Evolutionary conservation across 371 early-diverging fungal species (phyloP), one percentile per base, ranked within the genome.

Genomic region (Rhizopus stolonifer): DNA sequence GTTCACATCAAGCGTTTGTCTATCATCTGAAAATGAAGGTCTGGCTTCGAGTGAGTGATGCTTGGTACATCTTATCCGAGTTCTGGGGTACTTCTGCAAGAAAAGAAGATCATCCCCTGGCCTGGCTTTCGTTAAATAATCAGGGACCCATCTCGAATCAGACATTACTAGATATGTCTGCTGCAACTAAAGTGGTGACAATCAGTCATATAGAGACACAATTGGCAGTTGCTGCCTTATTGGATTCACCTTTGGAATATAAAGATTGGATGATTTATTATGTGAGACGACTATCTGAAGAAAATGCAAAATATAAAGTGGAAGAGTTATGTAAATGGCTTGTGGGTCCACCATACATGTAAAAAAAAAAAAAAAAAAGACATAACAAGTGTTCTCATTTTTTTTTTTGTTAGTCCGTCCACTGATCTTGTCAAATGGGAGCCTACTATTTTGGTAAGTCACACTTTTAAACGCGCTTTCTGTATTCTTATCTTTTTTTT

Each of bases 11-110:
- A 42, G 83, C 85, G n/a, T 94, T 79, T 65, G 71, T 81, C 2
- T 94, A 88, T 60, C 85, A 88, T 56, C 46, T 67, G 4, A 65
- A 58, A 10, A 85, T 93, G 87, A 78, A 77, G 51, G 58, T 69
- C 10, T 95, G 93, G 93, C 61, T 87, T 31, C 77, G 87, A 17
- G 75, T 92, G 5, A 79, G 74, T 48, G 89, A 90, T 60, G 77
- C 84, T 0, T 74, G 76, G 72, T 85, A 74, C 45, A 74, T 69
- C 25, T 65, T 72, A 0, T 83, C 86, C 1, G 82, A 83, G 26
- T 81, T 82, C 49, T 81, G 72, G 77, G 72, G 74, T 11, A 53
- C 79, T 51, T 77, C 19, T 7, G 21, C n/a, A 3, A 65, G 52
- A 21, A 21, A 5, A 11, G 18, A 14, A 2, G 56, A 52, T 15